Evolutionary conservation across 257 asterid species (phyloP), one percentile per base, ranked within the genome.

Genomic region (Solanum paucissectum): DNA sequence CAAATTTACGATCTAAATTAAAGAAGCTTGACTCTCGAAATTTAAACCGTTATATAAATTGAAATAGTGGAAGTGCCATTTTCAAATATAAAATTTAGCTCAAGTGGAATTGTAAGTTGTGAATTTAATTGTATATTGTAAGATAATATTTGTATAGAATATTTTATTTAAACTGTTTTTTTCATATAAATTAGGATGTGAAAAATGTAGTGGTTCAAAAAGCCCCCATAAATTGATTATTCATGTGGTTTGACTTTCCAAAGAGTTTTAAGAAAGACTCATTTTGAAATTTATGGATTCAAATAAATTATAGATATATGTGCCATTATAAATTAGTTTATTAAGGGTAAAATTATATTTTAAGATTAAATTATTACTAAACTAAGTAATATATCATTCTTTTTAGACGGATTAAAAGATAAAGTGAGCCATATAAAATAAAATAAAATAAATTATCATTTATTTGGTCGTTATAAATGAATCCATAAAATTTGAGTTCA

Each of bases 1-100:
- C 0, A 62, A 62, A 62, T 64, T 64, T 73, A 20, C 5, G 0
- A 58, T 7, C 5, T 3, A 58, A 52, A 52, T 0, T 52, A 52
- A 52, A 18, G 4, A 18, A 52, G 6, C 6, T 58, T 0, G 0
- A 58, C 5, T 58, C 4, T 58, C 10, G 0, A 55, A 55, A 55
- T 55, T 55, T 55, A 55, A 7, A 55, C 10, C 0, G 5, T 58
- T 20, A 7, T 18, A 7, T 58, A 58, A 58, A 58, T 20, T 58
- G 0, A 58, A 58, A 18, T 7, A 20, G 5, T 6, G 25, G 0
- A 0, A 55, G 25, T 55, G 0, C 5, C 66, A 4, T 55, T 32
- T 36, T 10, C 40, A 74, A 5, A 36, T 36, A 72, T 33, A 69
- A 33, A 14, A 16, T 16, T 72, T 72, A 33, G 12, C 13, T 72